Conservation (phyloP, 768 basidiomycete species). For the Coprinellus aureogranulatus region DNA sequence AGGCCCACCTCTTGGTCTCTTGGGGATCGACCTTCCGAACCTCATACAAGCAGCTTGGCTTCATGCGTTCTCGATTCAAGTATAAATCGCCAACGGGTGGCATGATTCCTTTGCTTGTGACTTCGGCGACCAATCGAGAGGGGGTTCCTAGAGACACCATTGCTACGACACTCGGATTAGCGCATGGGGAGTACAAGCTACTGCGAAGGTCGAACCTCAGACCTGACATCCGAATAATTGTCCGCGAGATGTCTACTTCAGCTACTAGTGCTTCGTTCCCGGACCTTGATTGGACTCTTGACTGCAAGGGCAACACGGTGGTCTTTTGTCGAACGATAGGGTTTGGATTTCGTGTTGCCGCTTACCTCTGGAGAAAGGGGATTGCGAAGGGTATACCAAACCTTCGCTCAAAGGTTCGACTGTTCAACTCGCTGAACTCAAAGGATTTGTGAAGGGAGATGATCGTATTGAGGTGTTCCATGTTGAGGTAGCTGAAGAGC, state of each 20-base stretch:
- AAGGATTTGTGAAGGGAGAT: too few relatives aligned
- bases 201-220: not conserved
- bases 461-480: too few relatives aligned
- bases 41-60: not conserved
- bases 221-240: not conserved
- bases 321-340: not conserved
- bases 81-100: not conserved
- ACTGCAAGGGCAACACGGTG: not conserved
- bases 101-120: not conserved
- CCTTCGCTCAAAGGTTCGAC: not conserved
- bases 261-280: not conserved
- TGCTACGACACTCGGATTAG: not conserved
- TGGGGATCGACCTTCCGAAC: constrained; percentile 1
- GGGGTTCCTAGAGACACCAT: not conserved
- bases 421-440: not conserved
- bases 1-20: constrained; percentile 2
- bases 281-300: not conserved
- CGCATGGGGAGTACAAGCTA: not conserved
- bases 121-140: not conserved
- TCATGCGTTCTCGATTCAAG: not conserved
- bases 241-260: not conserved
- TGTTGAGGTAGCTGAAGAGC: too few relatives aligned
- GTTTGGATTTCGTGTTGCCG: not conserved
- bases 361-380: not conserved
- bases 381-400: not conserved